Conservation (phyloP, 2,329 filamentous ascomycete species). For the Sporothrix pseudoabietina region DNA sequence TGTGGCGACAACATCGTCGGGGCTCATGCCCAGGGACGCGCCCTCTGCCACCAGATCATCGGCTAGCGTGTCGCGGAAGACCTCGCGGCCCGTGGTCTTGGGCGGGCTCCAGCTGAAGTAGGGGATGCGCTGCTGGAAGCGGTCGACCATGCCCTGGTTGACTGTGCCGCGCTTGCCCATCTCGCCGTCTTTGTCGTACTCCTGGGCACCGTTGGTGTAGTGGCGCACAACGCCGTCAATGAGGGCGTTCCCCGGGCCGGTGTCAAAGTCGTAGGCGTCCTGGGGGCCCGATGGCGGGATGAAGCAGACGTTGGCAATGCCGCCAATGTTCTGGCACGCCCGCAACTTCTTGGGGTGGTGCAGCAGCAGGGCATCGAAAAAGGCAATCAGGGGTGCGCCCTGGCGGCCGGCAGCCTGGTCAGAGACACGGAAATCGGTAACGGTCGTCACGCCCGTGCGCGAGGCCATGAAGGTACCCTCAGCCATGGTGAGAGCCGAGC, state of each 20-base stretch:
- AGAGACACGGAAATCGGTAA: constrained; percentile 60
- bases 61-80: constrained; percentile 63
- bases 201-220: constrained; percentile 53
- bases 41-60: constrained; percentile 54
- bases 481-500: constrained; percentile 57
- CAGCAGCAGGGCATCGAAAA: constrained; percentile 59
- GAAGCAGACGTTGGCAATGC: constrained; percentile 64
- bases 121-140: constrained; percentile 49
- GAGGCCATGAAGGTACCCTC: constrained; percentile 59
- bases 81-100: constrained; percentile 61
- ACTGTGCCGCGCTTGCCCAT: constrained; percentile 54
- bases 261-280: constrained; percentile 55
- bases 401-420: constrained; percentile 60
- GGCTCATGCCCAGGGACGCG: constrained; percentile 47
- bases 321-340: constrained; percentile 63
- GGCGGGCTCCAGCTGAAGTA: constrained; percentile 57
- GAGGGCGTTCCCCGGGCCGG: constrained; percentile 58
- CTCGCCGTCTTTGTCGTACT: constrained; percentile 56
- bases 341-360: constrained; percentile 59
- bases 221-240: constrained; percentile 60
- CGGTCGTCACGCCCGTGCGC: constrained; percentile 59
- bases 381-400: constrained; percentile 58
- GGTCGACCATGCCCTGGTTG: constrained; percentile 54
- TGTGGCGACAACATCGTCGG: constrained; percentile 59
- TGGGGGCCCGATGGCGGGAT: constrained; percentile 52